A percentile compares a stretch with the other conserved stretches of the same genome.
Conservation (phyloP, 2,329 filamentous ascomycete genomes). For the Fusarium dimerum region DNA sequence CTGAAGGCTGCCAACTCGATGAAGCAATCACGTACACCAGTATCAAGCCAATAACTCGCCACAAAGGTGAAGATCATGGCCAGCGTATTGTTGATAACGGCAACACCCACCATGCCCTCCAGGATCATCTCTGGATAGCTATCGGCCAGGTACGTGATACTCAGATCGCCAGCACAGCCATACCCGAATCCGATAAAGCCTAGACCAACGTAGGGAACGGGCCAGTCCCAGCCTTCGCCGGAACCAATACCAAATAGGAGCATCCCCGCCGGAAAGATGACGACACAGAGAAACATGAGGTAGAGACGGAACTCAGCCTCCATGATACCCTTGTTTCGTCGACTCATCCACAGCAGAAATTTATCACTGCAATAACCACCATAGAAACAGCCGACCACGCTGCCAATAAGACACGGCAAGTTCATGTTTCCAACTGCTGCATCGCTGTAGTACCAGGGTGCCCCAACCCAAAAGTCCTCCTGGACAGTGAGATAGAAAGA, state of each 20-base stretch:
- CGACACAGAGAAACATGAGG: conserved; percentile 49
- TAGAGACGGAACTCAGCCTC: conserved; percentile 57
- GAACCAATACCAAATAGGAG: conserved; percentile 56
- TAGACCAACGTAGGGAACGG: conserved; percentile 53
- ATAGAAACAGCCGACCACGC: conserved; percentile 56
- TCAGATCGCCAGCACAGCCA: conserved; percentile 58
- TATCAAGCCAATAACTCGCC: conserved; percentile 50
- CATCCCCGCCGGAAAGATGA: conserved; percentile 52
- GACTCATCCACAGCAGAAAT: conserved; percentile 57
- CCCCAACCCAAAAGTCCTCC: conserved; percentile 55
- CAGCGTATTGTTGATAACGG: conserved; percentile 58
- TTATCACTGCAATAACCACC: conserved; percentile 58
- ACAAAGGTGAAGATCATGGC: conserved; percentile 57
- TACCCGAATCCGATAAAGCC: conserved; percentile 61
- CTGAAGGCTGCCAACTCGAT: conserved; percentile 53
- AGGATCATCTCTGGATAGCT: conserved; percentile 58
- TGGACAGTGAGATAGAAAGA: conserved; percentile 60
- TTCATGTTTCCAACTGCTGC: conserved; percentile 59
- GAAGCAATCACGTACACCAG: conserved; percentile 48
- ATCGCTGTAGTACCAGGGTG: conserved; percentile 57
- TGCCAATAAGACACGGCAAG: conserved; percentile 55
- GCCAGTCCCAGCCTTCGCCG: conserved; percentile 53
- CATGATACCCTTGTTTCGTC: conserved; percentile 52
- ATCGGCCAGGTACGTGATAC: conserved; percentile 56
- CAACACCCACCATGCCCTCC: conserved; percentile 59